A percentile compares a stretch with the other conserved stretches of the same genome.
Evolutionary conservation across 805 yeast species (phyloP).

Genomic region (Lipomyces yamanashiensis): DNA sequence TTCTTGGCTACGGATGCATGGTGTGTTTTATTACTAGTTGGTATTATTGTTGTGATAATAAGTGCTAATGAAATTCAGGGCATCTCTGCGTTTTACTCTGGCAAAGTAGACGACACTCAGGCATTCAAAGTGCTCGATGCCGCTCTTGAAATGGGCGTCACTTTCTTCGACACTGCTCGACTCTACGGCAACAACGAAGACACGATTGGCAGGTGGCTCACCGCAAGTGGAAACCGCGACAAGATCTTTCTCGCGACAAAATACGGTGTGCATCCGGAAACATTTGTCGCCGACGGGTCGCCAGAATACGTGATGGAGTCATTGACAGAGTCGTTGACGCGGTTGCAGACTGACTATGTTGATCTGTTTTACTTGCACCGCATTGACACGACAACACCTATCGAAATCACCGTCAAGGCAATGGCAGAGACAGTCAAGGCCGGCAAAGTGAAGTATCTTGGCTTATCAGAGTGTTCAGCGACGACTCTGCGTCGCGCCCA

Average conservation of each 20-base stretch:
- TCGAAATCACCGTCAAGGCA: conserved; percentile 62
- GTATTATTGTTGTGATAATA: too few relatives aligned
- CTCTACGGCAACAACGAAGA: conserved; percentile 67
- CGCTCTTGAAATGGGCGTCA: conserved; percentile 55
- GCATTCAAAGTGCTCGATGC: conserved; percentile 58
- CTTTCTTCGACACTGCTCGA: conserved; percentile 68
- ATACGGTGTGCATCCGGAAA: conserved; percentile 53
- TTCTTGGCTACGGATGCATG: conserved; percentile 33
- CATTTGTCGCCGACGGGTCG: conserved; percentile 41
- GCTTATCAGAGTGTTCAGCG: conserved; percentile 74
- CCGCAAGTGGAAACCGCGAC: conserved; percentile 33
- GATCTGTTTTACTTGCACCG: conserved; percentile 78
- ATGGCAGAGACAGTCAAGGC: conserved; percentile 62
- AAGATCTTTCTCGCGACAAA: conserved; percentile 63
- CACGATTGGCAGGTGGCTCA: conserved; percentile 57
- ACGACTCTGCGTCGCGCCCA: conserved; percentile 64
- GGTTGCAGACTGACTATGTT: conserved; percentile 38
- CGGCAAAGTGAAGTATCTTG: conserved; percentile 73
- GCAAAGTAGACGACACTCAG: conserved; percentile 47
- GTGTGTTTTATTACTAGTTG: too few relatives aligned
- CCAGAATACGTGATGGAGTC: conserved; percentile 32
- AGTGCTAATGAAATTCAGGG: conserved; percentile 27
- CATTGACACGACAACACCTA: conserved; percentile 59
- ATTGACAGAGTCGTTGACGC: conserved; percentile 27
- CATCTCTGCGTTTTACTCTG: conserved; percentile 34